Evolutionary conservation across 2,329 filamentous ascomycete genomes (phyloP).

Genomic region (Fusarium pseudograminearum): DNA sequence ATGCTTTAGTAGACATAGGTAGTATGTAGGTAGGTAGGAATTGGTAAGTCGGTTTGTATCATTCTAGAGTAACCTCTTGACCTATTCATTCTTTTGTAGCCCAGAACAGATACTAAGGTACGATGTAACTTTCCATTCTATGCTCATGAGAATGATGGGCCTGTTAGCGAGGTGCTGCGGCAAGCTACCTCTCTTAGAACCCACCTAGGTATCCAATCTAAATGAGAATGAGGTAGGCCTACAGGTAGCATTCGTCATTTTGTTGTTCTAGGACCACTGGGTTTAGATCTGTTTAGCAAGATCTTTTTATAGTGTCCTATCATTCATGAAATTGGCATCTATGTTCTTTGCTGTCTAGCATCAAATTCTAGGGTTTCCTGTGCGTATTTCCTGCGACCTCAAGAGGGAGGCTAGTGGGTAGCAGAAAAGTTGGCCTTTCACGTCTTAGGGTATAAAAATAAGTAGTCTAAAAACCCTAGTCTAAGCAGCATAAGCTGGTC

Average conservation of each 20-base stretch:
- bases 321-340: neutral
- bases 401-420: neutral
- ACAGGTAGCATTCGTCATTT: neutral
- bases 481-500: no score
- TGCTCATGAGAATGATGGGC: neutral
- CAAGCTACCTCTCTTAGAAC: conserved; percentile 3
- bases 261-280: neutral
- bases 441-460: no score
- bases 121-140: neutral
- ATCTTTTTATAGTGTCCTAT: neutral
- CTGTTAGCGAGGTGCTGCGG: conserved; percentile 9
- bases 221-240: neutral
- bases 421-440: no score
- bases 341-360: neutral
- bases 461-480: no score
- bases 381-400: neutral
- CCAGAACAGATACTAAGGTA: neutral
- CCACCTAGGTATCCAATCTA: neutral
- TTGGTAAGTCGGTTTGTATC: neutral
- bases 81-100: neutral
- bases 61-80: neutral
- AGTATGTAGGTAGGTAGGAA: neutral
- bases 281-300: neutral
- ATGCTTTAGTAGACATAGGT: no score
- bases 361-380: neutral